Evolutionary conservation across 129 eudicot genomes (phyloP), one percentile per base, ranked within the genome.

Genomic region (Flaveria linearis): DNA sequence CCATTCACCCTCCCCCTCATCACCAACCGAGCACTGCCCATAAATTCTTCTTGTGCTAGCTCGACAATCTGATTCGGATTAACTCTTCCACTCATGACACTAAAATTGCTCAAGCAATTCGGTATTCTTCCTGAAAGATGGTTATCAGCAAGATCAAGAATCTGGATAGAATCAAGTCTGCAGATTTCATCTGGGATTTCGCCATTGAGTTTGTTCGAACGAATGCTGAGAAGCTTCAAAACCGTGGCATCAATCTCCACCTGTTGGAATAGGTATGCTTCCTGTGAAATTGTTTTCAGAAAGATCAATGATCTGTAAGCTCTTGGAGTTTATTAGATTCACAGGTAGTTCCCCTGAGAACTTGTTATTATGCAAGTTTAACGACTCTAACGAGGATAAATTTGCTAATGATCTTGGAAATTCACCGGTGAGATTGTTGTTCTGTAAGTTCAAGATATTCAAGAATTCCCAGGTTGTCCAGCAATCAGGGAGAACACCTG

Each of bases 401-500:
- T 70, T 42, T 11, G 78, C 84, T 61, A 84, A 50, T 9, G 84
- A 43, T 30, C 20, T 71, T 64, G 84, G 84, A 15, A 82, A 47
- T 39, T 51, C 68, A 2, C 88, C 84, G 0, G 66, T 58, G 60
- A 84, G 45, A 73, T 72, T 65, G 23, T 81, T 84, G 66, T 74
- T 77, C 30, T 47, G 83, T 9, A 81, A 49, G 71, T 73, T 52
- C 23, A 84, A 33, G 30, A 76, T 58, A 15, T 5, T 55, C 49
- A 84, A 33, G 14, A 77, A 62, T 23, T 42, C 74, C 81, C 76
- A 85, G 43, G 23, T 74, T 55, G 28, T 51, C 83, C 78, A 81
- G 72, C 85, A 77, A 20, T 81, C 81, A 6, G 85, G 88, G 69
- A 85, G 58, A 75, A 77, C 88, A 26, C 85, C 81, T 15, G 83